Percentiles rank a stretch among this genome's conserved stretches.
phyloP scores from a whole-genome alignment of 2,329 filamentous ascomycete species.

The Trichoderma guizhouense region DNA sequence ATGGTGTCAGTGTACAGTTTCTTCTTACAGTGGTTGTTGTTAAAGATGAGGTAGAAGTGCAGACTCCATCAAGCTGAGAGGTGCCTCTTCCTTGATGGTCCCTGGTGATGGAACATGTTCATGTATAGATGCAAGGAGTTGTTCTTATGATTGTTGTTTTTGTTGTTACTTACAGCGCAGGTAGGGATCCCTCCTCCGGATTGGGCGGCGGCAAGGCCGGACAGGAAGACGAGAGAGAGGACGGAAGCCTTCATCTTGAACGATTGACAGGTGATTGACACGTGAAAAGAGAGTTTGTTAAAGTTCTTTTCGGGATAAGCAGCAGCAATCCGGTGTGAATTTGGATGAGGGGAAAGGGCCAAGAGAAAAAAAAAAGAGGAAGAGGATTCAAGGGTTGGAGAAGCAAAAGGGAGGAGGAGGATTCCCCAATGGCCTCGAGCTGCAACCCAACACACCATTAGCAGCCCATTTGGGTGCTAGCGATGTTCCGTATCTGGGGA shows the following conservation, averaged over 20 bases:
- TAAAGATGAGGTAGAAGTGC: not conserved
- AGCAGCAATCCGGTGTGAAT: not conserved
- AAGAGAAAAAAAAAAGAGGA: not conserved
- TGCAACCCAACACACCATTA: not conserved
- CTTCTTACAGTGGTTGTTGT: not conserved
- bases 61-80: not conserved
- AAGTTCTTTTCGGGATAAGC: not conserved
- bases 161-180: slow-evolving; percentile 37
- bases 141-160: not conserved
- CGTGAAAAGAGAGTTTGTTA: not conserved
- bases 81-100: not conserved
- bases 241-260: slow-evolving; percentile 37
- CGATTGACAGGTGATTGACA: not conserved
- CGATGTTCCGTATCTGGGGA: not conserved
- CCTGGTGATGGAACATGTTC: not conserved
- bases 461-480: slow-evolving; percentile 2
- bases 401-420: slow-evolving; percentile 1
- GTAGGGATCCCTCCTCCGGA: slow-evolving; percentile 30
- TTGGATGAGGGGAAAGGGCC: not conserved
- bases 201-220: slow-evolving; percentile 35
- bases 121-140: not conserved
- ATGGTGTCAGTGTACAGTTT: not conserved
- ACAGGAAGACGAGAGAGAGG: slow-evolving; percentile 30
- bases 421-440: not conserved
- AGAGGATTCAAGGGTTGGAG: not conserved